These are phyloP conservation scores for Phellopilus nigrolimitatus DNA, from an alignment of 1,284 basidiomycete genomes.

Conservation along the genomic window DNA sequence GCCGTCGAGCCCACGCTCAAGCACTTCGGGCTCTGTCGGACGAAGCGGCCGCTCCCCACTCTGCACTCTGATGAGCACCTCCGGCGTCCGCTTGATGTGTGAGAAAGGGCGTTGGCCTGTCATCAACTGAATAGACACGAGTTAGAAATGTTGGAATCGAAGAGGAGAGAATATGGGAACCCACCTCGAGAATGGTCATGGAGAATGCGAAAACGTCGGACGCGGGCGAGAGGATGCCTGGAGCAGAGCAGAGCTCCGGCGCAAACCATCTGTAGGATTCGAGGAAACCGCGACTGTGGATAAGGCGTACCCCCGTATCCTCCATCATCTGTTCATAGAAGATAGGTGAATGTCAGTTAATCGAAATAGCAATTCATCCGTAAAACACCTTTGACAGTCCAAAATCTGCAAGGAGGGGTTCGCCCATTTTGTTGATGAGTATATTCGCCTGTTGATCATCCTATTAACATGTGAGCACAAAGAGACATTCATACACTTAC, in stretches of 20 bases:
- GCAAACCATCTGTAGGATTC: slow-evolving; percentile 51
- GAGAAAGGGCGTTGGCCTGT: slow-evolving; percentile 47
- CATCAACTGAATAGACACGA: slow-evolving; percentile 35
- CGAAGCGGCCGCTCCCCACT: slow-evolving; percentile 38
- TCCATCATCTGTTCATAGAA: slow-evolving; percentile 42
- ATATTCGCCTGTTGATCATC: slow-evolving; percentile 42
- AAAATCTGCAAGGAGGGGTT: slow-evolving; percentile 53
- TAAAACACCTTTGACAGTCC: slow-evolving; percentile 39
- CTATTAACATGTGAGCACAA: background rate
- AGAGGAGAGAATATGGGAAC: slow-evolving; percentile 4
- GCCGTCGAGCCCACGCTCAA: slow-evolving; percentile 42
- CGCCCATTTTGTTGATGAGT: slow-evolving; percentile 40
- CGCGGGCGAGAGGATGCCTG: slow-evolving; percentile 40
- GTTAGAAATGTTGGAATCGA: background rate
- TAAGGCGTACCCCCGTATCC: slow-evolving; percentile 48
- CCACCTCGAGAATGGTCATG: slow-evolving; percentile 53
- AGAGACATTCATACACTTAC: slow-evolving; percentile 30
- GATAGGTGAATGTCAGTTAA: too few relatives aligned
- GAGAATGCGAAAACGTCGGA: slow-evolving; percentile 51
- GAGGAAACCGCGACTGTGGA: slow-evolving; percentile 45
- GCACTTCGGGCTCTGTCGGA: slow-evolving; percentile 33
- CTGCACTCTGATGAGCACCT: slow-evolving; percentile 43
- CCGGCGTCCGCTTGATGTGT: slow-evolving; percentile 42
- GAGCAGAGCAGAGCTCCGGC: slow-evolving; percentile 49
- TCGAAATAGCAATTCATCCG: too few relatives aligned